Conservation (phyloP, 441 rosid genomes). For the Erodium trifolium region DNA sequence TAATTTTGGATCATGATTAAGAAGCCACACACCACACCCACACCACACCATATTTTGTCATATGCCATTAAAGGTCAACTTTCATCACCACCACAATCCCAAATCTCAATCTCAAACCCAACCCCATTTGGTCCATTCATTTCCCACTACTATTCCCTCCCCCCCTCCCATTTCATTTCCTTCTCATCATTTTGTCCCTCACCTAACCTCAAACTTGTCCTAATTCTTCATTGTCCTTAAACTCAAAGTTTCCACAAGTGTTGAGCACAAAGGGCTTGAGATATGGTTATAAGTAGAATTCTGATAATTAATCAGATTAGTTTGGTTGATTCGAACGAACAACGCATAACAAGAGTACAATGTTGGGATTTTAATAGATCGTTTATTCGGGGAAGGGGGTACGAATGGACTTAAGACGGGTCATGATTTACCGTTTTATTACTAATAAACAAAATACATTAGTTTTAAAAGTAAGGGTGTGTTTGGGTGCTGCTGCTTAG, state of each 20-base stretch:
- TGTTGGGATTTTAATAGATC: too few relatives aligned
- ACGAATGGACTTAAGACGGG: too few relatives aligned
- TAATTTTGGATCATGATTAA: conserved; percentile 24
- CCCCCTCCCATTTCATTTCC: background rate
- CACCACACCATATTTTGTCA: conserved; percentile 23
- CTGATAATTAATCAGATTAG: too few relatives aligned
- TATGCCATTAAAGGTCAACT: conserved; percentile 26
- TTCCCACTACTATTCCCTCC: background rate
- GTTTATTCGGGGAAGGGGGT: too few relatives aligned
- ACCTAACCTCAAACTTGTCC: background rate
- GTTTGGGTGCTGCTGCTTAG: too few relatives aligned
- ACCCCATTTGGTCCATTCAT: conserved; percentile 1
- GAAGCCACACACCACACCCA: conserved; percentile 4
- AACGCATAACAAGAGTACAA: too few relatives aligned
- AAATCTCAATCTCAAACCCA: background rate
- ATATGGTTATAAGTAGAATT: too few relatives aligned
- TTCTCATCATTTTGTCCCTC: conserved; percentile 24
- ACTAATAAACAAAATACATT: too few relatives aligned
- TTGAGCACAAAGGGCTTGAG: too few relatives aligned
- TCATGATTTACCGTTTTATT: too few relatives aligned
- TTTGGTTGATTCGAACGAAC: too few relatives aligned
- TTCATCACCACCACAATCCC: conserved; percentile 8
- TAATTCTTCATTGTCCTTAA: background rate
- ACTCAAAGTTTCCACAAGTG: background rate
- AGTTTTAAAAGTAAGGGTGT: too few relatives aligned